Base-by-base conservation (phyloP, 2,329 filamentous ascomycete species). In the Fusarium piperis region DNA sequence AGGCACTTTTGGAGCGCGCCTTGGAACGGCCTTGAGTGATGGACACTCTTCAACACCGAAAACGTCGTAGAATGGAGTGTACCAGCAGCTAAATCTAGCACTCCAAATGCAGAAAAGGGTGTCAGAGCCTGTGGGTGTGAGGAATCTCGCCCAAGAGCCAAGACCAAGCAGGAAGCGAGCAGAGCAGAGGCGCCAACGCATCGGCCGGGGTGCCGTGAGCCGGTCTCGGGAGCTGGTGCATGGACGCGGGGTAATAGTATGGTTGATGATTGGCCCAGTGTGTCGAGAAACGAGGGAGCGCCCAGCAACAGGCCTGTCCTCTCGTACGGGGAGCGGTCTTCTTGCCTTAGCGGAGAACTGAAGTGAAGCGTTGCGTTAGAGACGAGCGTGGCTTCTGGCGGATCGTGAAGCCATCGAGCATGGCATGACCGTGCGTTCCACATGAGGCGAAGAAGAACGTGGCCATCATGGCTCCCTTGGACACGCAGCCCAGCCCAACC, bases 181-280 rank as follows among this genome's bases (percentile, higher is more conserved):
- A 30, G 11, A 23, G 23, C 23, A 23, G 23, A 51, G 46, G 52
- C 71, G 71, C 70, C 67, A 76, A 62, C 66, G 68, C 64, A 60
- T 58, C 70, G 68, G 72, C 68, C 74, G 71, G 61, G 65, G 62
- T 75, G 74, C 74, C 74, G 74, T 59, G 69, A 67, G 71, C 74
- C 71, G 72, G 74, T 71, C 67, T 74, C 67, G 72, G 69, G 66
- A 76, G 74, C 74, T 73, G 76, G 73, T 76, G 71, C 59, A 62
- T 10, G 12, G 63, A 73, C 73, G 74, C 74, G 74, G 74, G 74
- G 74, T 76, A 76, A 65, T 56, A 70, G 58, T 53, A 18, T 35
- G 7, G 30, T 12, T 23, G 28, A 18, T 74, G 69, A 76, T 76
- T 76, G 73, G 74, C 28, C 41, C 4, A 30, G 44, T 16, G 10